These are phyloP conservation scores for Saprolegnia diclina DNA, from an alignment of 352 stramenopile genomes.

Conservation along the genomic window DNA sequence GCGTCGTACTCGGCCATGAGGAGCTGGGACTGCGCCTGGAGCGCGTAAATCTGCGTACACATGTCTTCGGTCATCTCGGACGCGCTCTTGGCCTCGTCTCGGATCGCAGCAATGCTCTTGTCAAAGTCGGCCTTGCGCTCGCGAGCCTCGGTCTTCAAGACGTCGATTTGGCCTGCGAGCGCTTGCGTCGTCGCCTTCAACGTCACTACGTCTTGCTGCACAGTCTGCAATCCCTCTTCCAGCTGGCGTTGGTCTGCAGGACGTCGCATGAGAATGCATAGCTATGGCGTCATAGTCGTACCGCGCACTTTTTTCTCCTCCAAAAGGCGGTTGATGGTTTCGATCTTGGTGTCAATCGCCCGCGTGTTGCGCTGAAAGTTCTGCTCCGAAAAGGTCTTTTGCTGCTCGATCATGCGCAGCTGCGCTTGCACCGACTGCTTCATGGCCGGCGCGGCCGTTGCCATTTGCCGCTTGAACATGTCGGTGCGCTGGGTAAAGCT, in stretches of 20 bases:
- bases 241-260: conserved; percentile 17
- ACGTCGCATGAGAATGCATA: neutral
- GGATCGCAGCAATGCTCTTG: conserved; percentile 15
- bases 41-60: conserved; percentile 18
- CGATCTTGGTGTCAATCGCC: conserved; percentile 16
- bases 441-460: neutral
- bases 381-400: conserved; percentile 24
- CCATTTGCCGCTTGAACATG: conserved; percentile 23
- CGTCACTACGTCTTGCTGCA: conserved; percentile 16
- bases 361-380: conserved; percentile 24
- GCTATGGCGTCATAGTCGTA: neutral
- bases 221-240: conserved; percentile 17
- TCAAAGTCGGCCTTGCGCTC: conserved; percentile 22
- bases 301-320: conserved; percentile 27
- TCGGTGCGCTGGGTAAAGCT: conserved; percentile 8
- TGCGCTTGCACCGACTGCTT: conserved; percentile 10
- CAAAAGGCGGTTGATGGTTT: conserved; percentile 21
- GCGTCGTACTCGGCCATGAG: conserved; percentile 26
- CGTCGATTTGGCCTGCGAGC: conserved; percentile 24
- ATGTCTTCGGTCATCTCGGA: conserved; percentile 15
- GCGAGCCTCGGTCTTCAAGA: conserved; percentile 13
- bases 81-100: neutral
- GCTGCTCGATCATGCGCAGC: conserved; percentile 24
- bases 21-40: conserved; percentile 24
- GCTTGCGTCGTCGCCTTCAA: conserved; percentile 18